phyloP scores from a whole-genome alignment of 192 early-diverging fungal genomes.

The Ambispora gerdemannii region DNA sequence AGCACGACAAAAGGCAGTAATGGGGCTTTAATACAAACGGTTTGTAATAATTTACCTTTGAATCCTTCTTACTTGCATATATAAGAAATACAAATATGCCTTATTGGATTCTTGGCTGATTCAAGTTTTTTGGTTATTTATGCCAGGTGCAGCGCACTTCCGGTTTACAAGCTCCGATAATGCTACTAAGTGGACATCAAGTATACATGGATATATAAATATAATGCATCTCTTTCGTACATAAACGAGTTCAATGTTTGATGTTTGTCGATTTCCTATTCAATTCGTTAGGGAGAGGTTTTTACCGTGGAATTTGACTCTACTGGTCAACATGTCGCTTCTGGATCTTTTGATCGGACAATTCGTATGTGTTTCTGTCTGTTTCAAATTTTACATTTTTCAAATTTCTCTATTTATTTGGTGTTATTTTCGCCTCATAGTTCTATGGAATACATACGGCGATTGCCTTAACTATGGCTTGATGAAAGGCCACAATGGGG shows the following conservation, averaged over 20 bases:
- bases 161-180: slow-evolving; percentile 76
- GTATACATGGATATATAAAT: slow-evolving; percentile 14
- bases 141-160: slow-evolving; percentile 65
- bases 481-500: slow-evolving; percentile 81
- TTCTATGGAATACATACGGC: slow-evolving; percentile 92
- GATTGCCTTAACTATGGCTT: slow-evolving; percentile 87
- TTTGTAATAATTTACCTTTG: slow-evolving; percentile 5
- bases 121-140: background rate
- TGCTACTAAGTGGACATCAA: slow-evolving; percentile 79
- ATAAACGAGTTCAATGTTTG: slow-evolving; percentile 26
- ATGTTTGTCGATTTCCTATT: slow-evolving; percentile 32
- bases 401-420: background rate
- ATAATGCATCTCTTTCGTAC: background rate
- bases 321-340: slow-evolving; percentile 78
- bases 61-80: too few relatives aligned
- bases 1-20: slow-evolving; percentile 30
- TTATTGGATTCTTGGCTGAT: background rate
- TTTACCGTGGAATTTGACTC: slow-evolving; percentile 83
- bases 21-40: slow-evolving; percentile 39
- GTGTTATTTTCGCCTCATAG: slow-evolving; percentile 34
- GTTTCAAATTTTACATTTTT: background rate
- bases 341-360: slow-evolving; percentile 74
- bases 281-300: slow-evolving; percentile 66
- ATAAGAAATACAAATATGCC: slow-evolving; percentile 20
- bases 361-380: slow-evolving; percentile 59